Evolutionary conservation across 495 filamentous ascomycete genomes (phyloP).

Genomic region (Apodospora peruviana): DNA sequence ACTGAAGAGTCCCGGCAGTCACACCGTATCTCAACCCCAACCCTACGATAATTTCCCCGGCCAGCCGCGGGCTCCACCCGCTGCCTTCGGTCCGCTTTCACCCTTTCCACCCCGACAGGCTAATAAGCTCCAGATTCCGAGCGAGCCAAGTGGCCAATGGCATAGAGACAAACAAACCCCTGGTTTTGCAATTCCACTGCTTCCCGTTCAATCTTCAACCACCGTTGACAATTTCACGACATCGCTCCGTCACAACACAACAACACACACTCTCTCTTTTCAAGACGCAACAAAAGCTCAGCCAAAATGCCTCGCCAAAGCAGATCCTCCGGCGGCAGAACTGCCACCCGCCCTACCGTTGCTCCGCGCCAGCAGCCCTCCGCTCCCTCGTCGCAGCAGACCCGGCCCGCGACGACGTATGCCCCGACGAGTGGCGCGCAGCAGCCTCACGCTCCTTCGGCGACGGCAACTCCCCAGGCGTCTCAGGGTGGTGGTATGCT

Average conservation of each 20-base stretch:
- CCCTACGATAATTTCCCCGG: too few species aligned
- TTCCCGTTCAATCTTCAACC: not conserved
- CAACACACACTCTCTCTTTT: not conserved
- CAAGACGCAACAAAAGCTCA: slow-evolving; percentile 20
- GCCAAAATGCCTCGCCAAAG: slow-evolving; percentile 73
- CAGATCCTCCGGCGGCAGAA: slow-evolving; percentile 57
- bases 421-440: slow-evolving; percentile 46
- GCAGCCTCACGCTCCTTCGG: slow-evolving; percentile 44
- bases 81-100: slow-evolving; percentile 24
- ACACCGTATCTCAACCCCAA: not conserved
- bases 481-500: slow-evolving; percentile 69
- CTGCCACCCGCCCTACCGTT: slow-evolving; percentile 60
- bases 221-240: not conserved
- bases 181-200: not conserved
- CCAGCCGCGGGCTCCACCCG: not conserved
- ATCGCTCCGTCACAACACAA: slow-evolving; percentile 6
- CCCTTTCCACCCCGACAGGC: not conserved
- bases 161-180: slow-evolving; percentile 13
- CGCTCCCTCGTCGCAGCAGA: slow-evolving; percentile 55
- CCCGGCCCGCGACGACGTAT: slow-evolving; percentile 59
- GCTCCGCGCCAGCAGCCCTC: slow-evolving; percentile 40
- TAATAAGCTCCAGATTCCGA: too few species aligned
- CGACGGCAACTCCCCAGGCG: slow-evolving; percentile 32
- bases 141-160: slow-evolving; percentile 25
- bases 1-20: too few species aligned